Evolutionary conservation across 2,329 filamentous ascomycete species (phyloP).

Genomic region (Sordariomycetes sp.): DNA sequence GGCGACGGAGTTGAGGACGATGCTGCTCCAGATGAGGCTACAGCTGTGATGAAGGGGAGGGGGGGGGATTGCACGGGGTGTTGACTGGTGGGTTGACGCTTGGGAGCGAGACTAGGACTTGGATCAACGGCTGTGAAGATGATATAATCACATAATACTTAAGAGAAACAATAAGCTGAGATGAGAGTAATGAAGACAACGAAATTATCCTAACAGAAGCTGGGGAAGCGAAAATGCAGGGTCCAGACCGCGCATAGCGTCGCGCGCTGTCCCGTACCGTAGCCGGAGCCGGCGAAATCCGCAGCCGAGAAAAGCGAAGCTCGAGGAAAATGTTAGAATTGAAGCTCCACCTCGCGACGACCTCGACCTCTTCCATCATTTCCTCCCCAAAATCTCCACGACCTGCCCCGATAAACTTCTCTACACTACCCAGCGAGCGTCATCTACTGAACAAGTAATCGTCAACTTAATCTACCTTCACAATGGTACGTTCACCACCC

Average conservation of each 20-base stretch:
- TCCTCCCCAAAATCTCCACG: background rate
- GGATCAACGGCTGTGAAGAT: too few relatives aligned
- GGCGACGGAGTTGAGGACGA: background rate
- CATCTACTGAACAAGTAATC: background rate
- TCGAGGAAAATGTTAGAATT: slow-evolving; percentile 8
- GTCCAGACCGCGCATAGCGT: too few relatives aligned
- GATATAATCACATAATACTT: background rate
- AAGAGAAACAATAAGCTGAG: background rate
- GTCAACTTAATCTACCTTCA: slow-evolving; percentile 2
- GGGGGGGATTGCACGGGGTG: too few relatives aligned
- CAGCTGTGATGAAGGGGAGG: background rate
- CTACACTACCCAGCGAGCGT: slow-evolving; percentile 8
- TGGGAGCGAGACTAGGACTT: too few relatives aligned
- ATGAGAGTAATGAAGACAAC: background rate
- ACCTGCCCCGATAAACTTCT: slow-evolving; percentile 2
- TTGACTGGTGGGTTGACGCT: too few relatives aligned
- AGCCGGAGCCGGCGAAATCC: slow-evolving; percentile 3
- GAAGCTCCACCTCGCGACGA: slow-evolving; percentile 5
- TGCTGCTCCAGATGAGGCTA: slow-evolving; percentile 8
- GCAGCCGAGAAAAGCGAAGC: slow-evolving; percentile 1
- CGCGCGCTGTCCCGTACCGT: too few relatives aligned
- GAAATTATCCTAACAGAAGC: background rate
- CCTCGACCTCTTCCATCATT: slow-evolving; percentile 3
- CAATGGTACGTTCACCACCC: slow-evolving; percentile 9
- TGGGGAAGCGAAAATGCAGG: background rate